A percentile compares a stretch with the other conserved stretches of the same genome.
These are phyloP conservation scores for Flaveria floridana DNA, from an alignment of 140 eudicot genomes.

Conservation along the genomic window DNA sequence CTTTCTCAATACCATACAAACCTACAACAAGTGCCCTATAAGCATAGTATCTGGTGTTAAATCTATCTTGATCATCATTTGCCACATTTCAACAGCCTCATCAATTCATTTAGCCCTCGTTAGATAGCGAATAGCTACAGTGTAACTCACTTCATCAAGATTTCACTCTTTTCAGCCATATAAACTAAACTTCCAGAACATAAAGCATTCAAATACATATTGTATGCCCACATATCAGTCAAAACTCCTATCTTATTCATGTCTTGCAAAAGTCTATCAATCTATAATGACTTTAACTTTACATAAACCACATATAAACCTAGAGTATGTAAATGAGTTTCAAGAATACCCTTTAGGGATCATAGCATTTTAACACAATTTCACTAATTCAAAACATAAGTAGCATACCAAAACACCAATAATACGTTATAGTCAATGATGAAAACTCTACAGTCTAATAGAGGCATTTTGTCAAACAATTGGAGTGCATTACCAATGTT, in stretches of 20 bases:
- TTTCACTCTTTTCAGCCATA: too few relatives aligned
- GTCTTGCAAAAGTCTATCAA: slow-evolving; percentile 39
- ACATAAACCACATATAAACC: slow-evolving; percentile 74
- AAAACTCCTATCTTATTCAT: not conserved
- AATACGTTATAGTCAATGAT: slow-evolving; percentile 76
- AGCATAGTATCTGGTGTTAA: not conserved
- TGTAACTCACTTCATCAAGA: too few relatives aligned
- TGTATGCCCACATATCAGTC: not conserved
- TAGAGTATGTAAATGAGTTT: slow-evolving; percentile 73
- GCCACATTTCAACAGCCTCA: not conserved
- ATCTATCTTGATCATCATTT: not conserved
- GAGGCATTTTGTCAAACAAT: slow-evolving; percentile 85
- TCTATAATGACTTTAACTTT: slow-evolving; percentile 59
- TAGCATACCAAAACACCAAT: slow-evolving; percentile 26
- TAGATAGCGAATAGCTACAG: not conserved
- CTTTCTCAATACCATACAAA: too few relatives aligned
- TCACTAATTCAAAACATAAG: slow-evolving; percentile 47
- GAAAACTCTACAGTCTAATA: slow-evolving; percentile 67
- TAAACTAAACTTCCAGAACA: too few relatives aligned
- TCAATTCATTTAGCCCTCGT: not conserved
- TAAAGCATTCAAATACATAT: not conserved
- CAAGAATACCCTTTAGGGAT: slow-evolving; percentile 68
- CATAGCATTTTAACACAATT: slow-evolving; percentile 58
- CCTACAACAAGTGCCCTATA: not conserved
- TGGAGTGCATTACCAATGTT: slow-evolving; percentile 50